Percentiles rank a stretch among this genome's conserved stretches.
phyloP scores from a whole-genome alignment of 2,329 filamentous ascomycete species.

The Phyllosticta citribraziliensis region DNA sequence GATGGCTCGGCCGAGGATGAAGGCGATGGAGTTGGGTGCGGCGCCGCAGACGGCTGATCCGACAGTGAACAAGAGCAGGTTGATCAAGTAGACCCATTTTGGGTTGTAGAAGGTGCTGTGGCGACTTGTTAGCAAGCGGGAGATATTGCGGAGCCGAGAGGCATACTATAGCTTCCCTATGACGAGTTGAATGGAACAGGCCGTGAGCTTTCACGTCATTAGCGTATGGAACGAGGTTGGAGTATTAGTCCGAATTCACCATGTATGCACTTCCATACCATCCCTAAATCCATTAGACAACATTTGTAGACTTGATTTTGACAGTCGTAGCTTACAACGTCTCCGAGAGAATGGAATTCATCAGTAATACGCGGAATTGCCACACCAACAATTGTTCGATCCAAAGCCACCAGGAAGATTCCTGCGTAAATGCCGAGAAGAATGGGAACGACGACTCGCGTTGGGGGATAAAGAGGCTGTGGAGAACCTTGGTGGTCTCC shows the following conservation, averaged over 20 bases:
- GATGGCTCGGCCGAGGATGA: constrained; percentile 38
- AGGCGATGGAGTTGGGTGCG: constrained; percentile 40
- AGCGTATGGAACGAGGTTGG: neutral
- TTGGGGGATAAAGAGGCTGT: neutral
- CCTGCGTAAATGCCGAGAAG: neutral
- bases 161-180: constrained; percentile 32
- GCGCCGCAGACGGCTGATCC: constrained; percentile 42
- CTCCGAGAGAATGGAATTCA: constrained; percentile 6
- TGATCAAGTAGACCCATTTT: constrained; percentile 35
- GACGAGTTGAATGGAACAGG: constrained; percentile 29
- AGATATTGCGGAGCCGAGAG: neutral
- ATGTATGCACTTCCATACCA: constrained; percentile 27
- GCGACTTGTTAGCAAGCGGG: neutral
- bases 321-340: neutral
- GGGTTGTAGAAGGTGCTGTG: constrained; percentile 34
- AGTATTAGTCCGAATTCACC: constrained; percentile 14
- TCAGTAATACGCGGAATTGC: constrained; percentile 9
- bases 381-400: constrained; percentile 6
- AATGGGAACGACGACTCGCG: constrained; percentile 1
- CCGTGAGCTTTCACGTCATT: constrained; percentile 16
- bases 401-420: constrained; percentile 8
- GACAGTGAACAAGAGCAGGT: constrained; percentile 40
- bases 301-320: neutral
- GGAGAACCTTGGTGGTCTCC: neutral
- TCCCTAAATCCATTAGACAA: neutral